phyloP scores from a whole-genome alignment of 1,284 basidiomycete genomes.

The Microbotryum violaceum region DNA sequence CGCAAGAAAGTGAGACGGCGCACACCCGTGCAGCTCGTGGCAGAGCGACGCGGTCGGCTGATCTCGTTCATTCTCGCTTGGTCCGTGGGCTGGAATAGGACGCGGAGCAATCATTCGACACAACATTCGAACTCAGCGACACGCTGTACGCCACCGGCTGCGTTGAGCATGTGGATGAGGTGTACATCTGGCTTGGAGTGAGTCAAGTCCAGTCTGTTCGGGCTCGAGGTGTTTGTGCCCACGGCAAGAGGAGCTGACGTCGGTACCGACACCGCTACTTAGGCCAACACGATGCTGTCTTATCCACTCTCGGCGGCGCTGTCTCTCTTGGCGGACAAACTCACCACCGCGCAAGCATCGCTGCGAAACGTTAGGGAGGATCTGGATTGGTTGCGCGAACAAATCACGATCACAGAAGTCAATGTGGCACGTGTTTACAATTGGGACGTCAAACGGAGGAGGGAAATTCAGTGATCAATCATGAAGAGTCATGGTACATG shows the following conservation, averaged over 20 bases:
- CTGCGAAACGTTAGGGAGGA: constrained; percentile 72
- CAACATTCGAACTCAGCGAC: constrained; percentile 92
- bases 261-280: constrained; percentile 1
- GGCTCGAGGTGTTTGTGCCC: constrained; percentile 13
- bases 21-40: too few species aligned
- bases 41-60: too few species aligned
- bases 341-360: constrained; percentile 62
- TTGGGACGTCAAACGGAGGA: constrained; percentile 80
- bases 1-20: constrained; percentile 56
- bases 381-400: constrained; percentile 86
- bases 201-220: constrained; percentile 40
- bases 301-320: constrained; percentile 81
- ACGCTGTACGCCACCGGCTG: constrained; percentile 88
- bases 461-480: constrained; percentile 34
- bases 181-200: constrained; percentile 94
- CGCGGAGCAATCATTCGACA: constrained; percentile 56
- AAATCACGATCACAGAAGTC: constrained; percentile 96
- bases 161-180: constrained; percentile 75
- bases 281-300: constrained; percentile 97
- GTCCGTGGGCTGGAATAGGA: constrained; percentile 26
- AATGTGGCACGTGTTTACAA: constrained; percentile 96
- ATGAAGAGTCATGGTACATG: too few species aligned
- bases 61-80: neutral
- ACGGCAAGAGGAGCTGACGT: constrained; percentile 1
- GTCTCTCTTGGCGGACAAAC: constrained; percentile 66